These are phyloP conservation scores for Nicotiana attenuata DNA, from an alignment of 257 asterid species.

Conservation along the genomic window DNA sequence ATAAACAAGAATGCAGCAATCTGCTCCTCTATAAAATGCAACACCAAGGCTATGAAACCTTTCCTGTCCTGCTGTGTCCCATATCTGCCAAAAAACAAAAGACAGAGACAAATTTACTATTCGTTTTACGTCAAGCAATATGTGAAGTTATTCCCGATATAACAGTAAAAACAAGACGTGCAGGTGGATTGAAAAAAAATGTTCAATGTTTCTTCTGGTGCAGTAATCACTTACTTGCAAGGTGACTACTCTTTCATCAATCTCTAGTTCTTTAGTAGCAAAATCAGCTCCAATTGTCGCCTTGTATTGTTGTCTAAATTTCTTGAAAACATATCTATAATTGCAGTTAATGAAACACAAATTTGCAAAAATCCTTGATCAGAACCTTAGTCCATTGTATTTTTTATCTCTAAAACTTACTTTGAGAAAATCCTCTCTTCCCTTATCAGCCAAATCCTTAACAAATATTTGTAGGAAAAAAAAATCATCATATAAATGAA, in stretches of 20 bases:
- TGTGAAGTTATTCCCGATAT: too few species aligned
- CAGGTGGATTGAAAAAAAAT: too few species aligned
- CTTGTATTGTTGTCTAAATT: slow-evolving; percentile 50
- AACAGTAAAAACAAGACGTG: too few species aligned
- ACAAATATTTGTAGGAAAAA: not conserved
- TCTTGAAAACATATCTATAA: slow-evolving; percentile 55
- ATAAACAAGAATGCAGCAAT: slow-evolving; percentile 78
- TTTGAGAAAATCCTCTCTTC: not conserved
- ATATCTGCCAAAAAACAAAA: slow-evolving; percentile 35
- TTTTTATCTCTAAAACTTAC: not conserved
- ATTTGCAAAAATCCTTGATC: not conserved
- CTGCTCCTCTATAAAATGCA: slow-evolving; percentile 91
- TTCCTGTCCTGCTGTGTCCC: slow-evolving; percentile 98
- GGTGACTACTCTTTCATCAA: slow-evolving; percentile 61
- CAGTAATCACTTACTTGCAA: slow-evolving; percentile 54
- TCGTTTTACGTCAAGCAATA: too few species aligned
- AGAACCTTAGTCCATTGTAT: not conserved
- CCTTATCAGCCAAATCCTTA: not conserved
- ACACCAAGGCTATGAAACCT: slow-evolving; percentile 80
- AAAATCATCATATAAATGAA: too few species aligned
- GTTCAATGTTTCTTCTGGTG: too few species aligned
- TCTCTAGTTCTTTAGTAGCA: slow-evolving; percentile 60
- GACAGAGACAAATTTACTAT: too few species aligned
- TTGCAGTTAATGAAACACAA: slow-evolving; percentile 25
- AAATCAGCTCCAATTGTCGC: slow-evolving; percentile 92